Conservation (phyloP, 169 alveolate genomes). For the Plasmodium vinckei region DNA sequence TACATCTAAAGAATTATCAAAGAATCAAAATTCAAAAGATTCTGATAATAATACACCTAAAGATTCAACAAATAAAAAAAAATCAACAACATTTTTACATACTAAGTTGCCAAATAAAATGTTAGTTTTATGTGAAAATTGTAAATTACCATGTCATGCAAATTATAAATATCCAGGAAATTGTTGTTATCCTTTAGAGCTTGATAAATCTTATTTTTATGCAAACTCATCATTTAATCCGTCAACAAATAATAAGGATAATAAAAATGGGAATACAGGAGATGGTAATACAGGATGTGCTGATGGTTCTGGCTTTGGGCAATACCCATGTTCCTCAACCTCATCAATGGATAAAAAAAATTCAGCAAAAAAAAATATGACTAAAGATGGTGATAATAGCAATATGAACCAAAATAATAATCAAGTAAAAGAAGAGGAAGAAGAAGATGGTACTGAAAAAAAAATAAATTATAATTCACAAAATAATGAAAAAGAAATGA, state of each 20-base stretch:
- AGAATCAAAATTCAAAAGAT: conserved; percentile 37
- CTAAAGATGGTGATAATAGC: neutral
- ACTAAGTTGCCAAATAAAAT: conserved; percentile 79
- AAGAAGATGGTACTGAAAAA: neutral
- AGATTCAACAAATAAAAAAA: conserved; percentile 61
- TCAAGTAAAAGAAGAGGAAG: neutral
- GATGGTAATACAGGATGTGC: conserved; percentile 2
- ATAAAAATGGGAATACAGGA: conserved; percentile 2
- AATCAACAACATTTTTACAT: conserved; percentile 80
- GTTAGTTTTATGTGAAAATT: conserved; percentile 84
- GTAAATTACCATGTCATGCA: conserved; percentile 85
- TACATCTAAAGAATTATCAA: conserved; percentile 55
- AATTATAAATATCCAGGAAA: conserved; percentile 80
- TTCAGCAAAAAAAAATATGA: neutral
- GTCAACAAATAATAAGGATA: conserved; percentile 30
- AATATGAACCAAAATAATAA: neutral
- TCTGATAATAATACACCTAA: conserved; percentile 79
- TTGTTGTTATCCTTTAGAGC: conserved; percentile 84
- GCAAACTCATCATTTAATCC: conserved; percentile 62
- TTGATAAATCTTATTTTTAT: conserved; percentile 78
- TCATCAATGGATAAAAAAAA: neutral
- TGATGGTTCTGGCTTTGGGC: neutral
- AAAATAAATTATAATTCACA: neutral
- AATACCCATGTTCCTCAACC: neutral
- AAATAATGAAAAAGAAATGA: neutral